Evolutionary conservation across 768 basidiomycete species (phyloP).

Genomic region (Polyporus arcularius): DNA sequence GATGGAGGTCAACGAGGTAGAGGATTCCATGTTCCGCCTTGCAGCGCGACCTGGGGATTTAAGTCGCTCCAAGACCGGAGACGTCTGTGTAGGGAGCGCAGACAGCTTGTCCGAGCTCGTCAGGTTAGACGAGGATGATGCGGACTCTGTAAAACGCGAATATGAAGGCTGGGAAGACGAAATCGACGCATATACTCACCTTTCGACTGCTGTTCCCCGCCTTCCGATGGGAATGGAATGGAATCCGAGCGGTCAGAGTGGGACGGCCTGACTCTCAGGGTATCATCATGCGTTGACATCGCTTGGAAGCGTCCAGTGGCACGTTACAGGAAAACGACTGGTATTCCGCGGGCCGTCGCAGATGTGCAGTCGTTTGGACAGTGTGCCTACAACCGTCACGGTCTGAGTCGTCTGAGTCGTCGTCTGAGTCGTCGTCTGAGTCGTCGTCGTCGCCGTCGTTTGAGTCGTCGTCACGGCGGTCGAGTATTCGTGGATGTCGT

Average conservation of each 20-base stretch:
- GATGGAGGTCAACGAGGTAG: conserved; percentile 45
- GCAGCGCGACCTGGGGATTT: conserved; percentile 35
- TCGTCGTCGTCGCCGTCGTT: not conserved
- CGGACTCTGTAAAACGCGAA: conserved; percentile 17
- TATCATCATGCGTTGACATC: not conserved
- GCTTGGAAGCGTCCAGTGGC: not conserved
- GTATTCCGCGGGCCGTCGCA: not conserved
- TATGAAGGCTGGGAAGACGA: not conserved
- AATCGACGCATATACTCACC: not conserved
- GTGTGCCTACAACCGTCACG: no score
- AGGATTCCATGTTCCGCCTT: conserved; percentile 40
- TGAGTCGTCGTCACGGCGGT: not conserved
- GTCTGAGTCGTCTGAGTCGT: no score
- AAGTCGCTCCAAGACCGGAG: conserved; percentile 34
- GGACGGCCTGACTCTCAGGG: not conserved
- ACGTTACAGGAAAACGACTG: not conserved
- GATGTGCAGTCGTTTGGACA: no score
- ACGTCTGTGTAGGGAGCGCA: conserved; percentile 37
- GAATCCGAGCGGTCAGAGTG: conserved; percentile 12
- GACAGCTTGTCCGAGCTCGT: conserved; percentile 50
- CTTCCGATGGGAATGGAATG: conserved; percentile 20
- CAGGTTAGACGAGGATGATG: conserved; percentile 32
- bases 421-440: no score
- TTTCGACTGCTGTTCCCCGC: not conserved
- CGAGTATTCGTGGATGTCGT: not conserved